A percentile compares a stretch with the other conserved stretches of the same genome.
phyloP scores from a whole-genome alignment of 257 asterid genomes.

The Paraleonurus japonicus region DNA sequence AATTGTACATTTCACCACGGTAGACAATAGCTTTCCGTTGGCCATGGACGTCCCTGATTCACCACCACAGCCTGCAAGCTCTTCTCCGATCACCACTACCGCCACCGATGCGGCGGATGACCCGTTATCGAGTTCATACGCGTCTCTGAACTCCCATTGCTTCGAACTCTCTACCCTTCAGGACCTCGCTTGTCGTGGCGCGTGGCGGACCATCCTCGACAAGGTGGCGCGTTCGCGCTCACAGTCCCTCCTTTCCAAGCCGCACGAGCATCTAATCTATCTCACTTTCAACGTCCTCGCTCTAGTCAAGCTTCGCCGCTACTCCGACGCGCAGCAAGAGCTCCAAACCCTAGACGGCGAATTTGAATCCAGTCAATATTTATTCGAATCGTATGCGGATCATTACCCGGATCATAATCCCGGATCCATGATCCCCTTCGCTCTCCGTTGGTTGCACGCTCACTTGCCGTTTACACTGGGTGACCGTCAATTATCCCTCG shows the following conservation, averaged over 20 bases:
- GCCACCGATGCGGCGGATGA: constrained; percentile 33
- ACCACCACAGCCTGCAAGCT: constrained; percentile 27
- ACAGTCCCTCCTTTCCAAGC: constrained; percentile 68
- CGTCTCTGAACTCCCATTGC: constrained; percentile 71
- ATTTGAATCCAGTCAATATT: constrained; percentile 54
- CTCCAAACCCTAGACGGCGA: constrained; percentile 61
- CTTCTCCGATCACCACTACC: constrained; percentile 23
- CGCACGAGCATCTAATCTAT: constrained; percentile 85
- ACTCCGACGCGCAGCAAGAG: constrained; percentile 71
- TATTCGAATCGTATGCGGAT: constrained; percentile 62
- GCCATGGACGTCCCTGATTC: constrained; percentile 37
- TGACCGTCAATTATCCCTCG: constrained; percentile 69
- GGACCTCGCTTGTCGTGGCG: constrained; percentile 92
- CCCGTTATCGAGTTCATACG: constrained; percentile 57
- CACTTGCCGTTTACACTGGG: constrained; percentile 73
- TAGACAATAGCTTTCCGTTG: constrained; percentile 20
- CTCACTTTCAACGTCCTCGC: constrained; percentile 85
- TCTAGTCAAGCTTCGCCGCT: constrained; percentile 85
- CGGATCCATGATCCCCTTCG: constrained; percentile 90
- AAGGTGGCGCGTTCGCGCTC: constrained; percentile 88
- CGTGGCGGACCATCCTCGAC: constrained; percentile 89
- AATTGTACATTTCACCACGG: background rate
- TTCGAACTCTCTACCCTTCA: constrained; percentile 70
- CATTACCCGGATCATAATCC: constrained; percentile 60
- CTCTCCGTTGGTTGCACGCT: constrained; percentile 88